Base-by-base conservation (phyloP, 805 yeast species). In the Candida tibetensis region DNA sequence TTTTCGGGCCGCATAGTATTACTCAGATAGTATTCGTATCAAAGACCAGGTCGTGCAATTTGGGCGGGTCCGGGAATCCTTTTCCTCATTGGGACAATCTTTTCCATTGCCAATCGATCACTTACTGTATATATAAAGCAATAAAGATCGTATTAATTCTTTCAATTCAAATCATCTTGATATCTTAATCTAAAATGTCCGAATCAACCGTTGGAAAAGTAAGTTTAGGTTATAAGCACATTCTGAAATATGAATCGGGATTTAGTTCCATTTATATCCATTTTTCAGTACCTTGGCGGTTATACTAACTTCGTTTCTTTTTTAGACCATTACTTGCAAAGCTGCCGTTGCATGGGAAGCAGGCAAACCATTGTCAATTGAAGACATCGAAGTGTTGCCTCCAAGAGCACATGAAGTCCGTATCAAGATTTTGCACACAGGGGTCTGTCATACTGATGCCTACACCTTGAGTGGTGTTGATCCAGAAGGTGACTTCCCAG, bases 281-380 rank as follows among this genome's bases (percentile, higher is more conserved):
- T 22, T n/a, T n/a, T n/a, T n/a, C n/a, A n/a, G n/a, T 13, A 35
- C 38, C 38, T 25, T 26, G 27, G 32, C 28, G 30, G 35, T 35
- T 29, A 31, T 52, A 52, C 55, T 58, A 55, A 53, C n/a, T n/a
- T n/a, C n/a, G n/a, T n/a, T n/a, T n/a, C n/a, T 57, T 6, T 13
- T 29, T 30, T 32, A 71, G 76, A 71, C 79, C 46, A 89, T 90
- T 58, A 79, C 80, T 32, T 93, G 98, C 72, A 76, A 80, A 59
- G 99, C 99, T 42, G 99, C 99, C 34, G 87, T 93, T 55, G 96
- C 98, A 49, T 91, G 98, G 91, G 95, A 84, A 61, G 93, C 98
- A 19, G 87, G 82, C 32, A 79, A 85, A 60, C 87, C 87, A 41
- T 75, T 93, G 53, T 55, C 80, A 29, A 76, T 93, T 42, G 99